Evolutionary conservation across 805 yeast genomes (phyloP), one percentile per base, ranked within the genome.

Genomic region (Candida manassasensis): DNA sequence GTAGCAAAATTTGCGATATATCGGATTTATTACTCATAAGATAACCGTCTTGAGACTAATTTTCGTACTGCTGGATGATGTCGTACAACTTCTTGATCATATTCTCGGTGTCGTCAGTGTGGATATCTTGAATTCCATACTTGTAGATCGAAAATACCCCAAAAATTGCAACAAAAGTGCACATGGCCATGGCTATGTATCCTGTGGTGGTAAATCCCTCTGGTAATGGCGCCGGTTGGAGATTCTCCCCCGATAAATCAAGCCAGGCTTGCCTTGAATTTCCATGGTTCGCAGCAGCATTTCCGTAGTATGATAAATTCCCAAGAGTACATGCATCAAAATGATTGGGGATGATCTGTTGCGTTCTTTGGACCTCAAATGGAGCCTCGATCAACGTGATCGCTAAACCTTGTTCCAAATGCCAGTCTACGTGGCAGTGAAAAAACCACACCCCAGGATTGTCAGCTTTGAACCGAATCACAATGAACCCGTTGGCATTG

Each of bases 361-460:
- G 50, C 6, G 27, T 10, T 15, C 36, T 22, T 58, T 81, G 86
- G 33, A 90, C 69, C 38, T 71, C 71, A 8, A 58, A 47, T 19
- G 98, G 98, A 37, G 87, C 96, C 66, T 90, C 98, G 36, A 90
- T 65, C 29, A 93, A 66, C 8, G 72, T 69, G 37, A 88, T 50
- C 9, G 95, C 95, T 50, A 90, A 74, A 53, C 98, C 98, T 69
- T 93, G 97, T 53, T 80, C 74, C 71, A 90, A 75, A 68, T 93
- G 98, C 98, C 98, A 90, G 60, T 93, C 97, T 53, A 93, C 84
- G 60, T 90, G 98, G 65, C 98, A 90, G 68, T 90, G 98, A 94
- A 93, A 93, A 61, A 81, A 77, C 98, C 97, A 90, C 29, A 89
- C 89, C 69, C 98, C 98, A 21, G 97, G 98, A 61, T 93, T 93